Evolutionary conservation across 2,329 filamentous ascomycete genomes (phyloP), one percentile per base, ranked within the genome.

Genomic region (Rachicladosporium sp.): DNA sequence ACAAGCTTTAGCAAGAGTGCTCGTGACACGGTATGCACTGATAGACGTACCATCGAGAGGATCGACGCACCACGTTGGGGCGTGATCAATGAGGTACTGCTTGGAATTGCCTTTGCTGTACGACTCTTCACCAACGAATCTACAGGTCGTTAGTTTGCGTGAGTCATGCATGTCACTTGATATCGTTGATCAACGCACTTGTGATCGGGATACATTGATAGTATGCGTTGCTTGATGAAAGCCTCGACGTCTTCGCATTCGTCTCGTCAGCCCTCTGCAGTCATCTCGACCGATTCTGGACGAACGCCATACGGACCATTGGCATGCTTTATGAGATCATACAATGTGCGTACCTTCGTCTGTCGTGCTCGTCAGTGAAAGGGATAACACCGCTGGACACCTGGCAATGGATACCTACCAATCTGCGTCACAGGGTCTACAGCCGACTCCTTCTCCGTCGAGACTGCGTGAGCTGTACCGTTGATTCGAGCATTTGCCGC

Each of bases 371-470:
- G 15, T 19, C 15, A 19, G 15, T 19, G 15, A 19, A 19, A 19
- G 15, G 15, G 15, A 5, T 19, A 19, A 19, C 15, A 19, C 15
- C 15, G 15, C 15, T 19, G 15, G 15, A 19, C 15, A 19, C 15
- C 15, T 19, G 15, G 15, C 15, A 19, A 19, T 19, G 15, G 15
- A 19, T 19, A 19, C 15, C 15, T 72, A 54, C 87, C 82, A 1
- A 79, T 82, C 61, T 85, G 74, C 7, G 81, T 87, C 12, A 87
- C 82, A 45, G 87, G 74, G 56, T 87, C 82, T 8, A 87, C 82
- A 1, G 80, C 71, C 54, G 74, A 85, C 48, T 82, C 77, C 57
- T 88, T 88, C 60, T 86, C 79, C 6, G 67, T 62, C 40, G 71
- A 68, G 1, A 51, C 50, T 43, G 68, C 59, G 31, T 55, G 45